These are phyloP conservation scores for Penicillium daleae DNA, from an alignment of 495 filamentous ascomycete genomes.

Conservation along the genomic window DNA sequence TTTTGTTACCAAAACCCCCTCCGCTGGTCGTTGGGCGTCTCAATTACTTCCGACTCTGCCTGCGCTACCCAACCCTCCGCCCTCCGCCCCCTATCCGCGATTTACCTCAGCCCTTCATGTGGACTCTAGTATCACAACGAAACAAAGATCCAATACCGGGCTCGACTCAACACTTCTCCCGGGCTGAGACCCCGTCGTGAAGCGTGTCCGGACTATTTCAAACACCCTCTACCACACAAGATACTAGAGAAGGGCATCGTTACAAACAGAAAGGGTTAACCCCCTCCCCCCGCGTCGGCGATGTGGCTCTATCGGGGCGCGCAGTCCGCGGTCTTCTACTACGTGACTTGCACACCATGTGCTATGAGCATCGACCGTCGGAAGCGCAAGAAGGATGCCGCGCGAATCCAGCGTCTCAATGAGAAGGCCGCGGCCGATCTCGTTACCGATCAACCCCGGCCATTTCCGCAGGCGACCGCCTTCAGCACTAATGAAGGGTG, in stretches of 20 bases:
- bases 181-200: constrained; percentile 34
- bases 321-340: constrained; percentile 87
- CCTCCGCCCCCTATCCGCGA: constrained; percentile 25
- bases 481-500: constrained; percentile 86
- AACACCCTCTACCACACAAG: background rate
- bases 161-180: constrained; percentile 30
- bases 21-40: constrained; percentile 46
- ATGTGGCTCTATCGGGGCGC: constrained; percentile 61
- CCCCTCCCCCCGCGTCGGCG: constrained; percentile 25
- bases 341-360: constrained; percentile 83
- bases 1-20: constrained; percentile 12
- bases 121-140: constrained; percentile 34
- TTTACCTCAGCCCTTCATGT: constrained; percentile 47
- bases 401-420: constrained; percentile 61
- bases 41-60: constrained; percentile 20
- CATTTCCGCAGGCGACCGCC: constrained; percentile 78
- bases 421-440: constrained; percentile 46
- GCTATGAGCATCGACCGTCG: constrained; percentile 62
- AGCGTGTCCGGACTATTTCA: constrained; percentile 12
- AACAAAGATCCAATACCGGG: constrained; percentile 30
- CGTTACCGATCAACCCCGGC: constrained; percentile 67
- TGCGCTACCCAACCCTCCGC: constrained; percentile 10
- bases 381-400: constrained; percentile 68
- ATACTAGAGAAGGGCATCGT: background rate
- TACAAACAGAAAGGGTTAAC: background rate